These are phyloP conservation scores for Tephrocybe sp. DNA, from an alignment of 768 basidiomycete species.

Conservation along the genomic window DNA sequence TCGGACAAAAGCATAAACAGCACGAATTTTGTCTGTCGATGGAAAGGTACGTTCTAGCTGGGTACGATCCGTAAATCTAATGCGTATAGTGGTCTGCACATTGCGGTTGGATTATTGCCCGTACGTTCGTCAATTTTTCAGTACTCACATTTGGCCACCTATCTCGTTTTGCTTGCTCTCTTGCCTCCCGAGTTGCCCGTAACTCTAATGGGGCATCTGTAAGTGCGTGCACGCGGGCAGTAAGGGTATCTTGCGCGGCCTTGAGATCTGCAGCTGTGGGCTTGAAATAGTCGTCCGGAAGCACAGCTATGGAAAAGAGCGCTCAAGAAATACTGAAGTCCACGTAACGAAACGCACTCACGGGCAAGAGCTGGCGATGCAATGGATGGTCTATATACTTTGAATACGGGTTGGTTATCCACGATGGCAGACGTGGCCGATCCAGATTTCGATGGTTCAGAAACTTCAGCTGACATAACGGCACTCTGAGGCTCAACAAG, in stretches of 20 bases:
- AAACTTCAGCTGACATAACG: slow-evolving; percentile 2
- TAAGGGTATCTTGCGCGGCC: slow-evolving; percentile 59
- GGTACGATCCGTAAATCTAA: slow-evolving; percentile 79
- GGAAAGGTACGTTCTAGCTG: slow-evolving; percentile 78
- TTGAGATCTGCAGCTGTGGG: slow-evolving; percentile 71
- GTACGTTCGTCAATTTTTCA: neutral
- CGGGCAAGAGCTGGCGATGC: slow-evolving; percentile 25
- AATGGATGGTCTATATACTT: slow-evolving; percentile 43
- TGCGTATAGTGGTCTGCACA: slow-evolving; percentile 71
- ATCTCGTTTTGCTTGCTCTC: slow-evolving; percentile 54
- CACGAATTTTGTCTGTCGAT: slow-evolving; percentile 75
- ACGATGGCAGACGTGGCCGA: neutral
- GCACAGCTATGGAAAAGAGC: slow-evolving; percentile 29
- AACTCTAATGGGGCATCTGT: slow-evolving; percentile 70
- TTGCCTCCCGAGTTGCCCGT: slow-evolving; percentile 59
- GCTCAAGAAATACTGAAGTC: neutral
- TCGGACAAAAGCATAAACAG: slow-evolving; percentile 84
- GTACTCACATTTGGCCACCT: slow-evolving; percentile 69
- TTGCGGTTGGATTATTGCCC: neutral
- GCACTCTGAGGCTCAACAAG: slow-evolving; percentile 9
- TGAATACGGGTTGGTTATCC: slow-evolving; percentile 28
- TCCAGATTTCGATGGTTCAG: slow-evolving; percentile 6
- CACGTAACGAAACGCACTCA: slow-evolving; percentile 24
- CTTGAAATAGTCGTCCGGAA: slow-evolving; percentile 74
- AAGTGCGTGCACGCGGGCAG: slow-evolving; percentile 59